Evolutionary conservation across 495 filamentous ascomycete genomes (phyloP), one percentile per base, ranked within the genome.

Genomic region (Aspergillus ellipticus): DNA sequence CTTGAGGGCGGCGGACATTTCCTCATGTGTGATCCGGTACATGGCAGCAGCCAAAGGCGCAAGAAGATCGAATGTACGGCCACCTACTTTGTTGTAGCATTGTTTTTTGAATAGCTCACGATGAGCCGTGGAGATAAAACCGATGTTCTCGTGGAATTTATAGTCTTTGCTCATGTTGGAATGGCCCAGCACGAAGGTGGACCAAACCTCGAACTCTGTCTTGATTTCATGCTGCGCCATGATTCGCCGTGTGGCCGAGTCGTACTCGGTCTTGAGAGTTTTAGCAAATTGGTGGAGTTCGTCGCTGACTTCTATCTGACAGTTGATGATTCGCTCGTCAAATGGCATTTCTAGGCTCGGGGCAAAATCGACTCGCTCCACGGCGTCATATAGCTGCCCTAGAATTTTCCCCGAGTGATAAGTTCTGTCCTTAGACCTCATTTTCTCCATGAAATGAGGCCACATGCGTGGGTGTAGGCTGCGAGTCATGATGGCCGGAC

Each of bases 371-470:
- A 88, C 79, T 2, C 75, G 74, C 54, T 83, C 71, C 16, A 89
- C 84, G 42, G 74, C 72, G 62, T 97, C 89, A 51, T 92, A 99
- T 2, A 99, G 80, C 51, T 87, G 78, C 1, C 94, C 94, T 1
- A 99, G 79, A 15, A 95, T 81, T 45, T 81, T 89, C 0, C 53
- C 64, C 0, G 95, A 97, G 2, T 68, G 71, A 57, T 95, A 94
- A 0, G 76, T 76, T 42, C 71, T 72, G 1, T 81, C 73, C 19
- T 78, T 69, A 2, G 69, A 59, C 42, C 73, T 74, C 54, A 75
- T 47, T 11, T 88, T 92, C 56, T 95, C 89, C 88, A 96, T 96
- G 61, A 95, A 98, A 64, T 98, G 94, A 0, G 94, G 94, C 78
- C 84, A 96, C 46, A 66, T 69, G 2, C 53, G 70, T 0, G 87